Base-by-base conservation (phyloP, 106 monocot genomes). In the Ottelia alismoides region DNA sequence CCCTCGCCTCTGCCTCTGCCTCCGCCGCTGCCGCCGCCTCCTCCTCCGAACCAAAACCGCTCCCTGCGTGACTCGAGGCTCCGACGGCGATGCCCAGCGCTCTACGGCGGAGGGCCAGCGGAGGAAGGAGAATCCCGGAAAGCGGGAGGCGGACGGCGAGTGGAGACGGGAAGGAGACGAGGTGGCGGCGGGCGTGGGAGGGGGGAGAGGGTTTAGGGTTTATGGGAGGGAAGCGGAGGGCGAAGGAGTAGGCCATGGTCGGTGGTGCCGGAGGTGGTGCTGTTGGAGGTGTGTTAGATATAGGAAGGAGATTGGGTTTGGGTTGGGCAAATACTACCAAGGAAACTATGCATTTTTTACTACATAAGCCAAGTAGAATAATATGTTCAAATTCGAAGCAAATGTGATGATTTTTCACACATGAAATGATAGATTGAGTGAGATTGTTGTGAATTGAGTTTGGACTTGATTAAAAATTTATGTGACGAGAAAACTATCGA, bases 1-100 rank as follows among this genome's bases (percentile, higher is more conserved):
- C 70, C 22, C 54, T 55, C 20, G 65, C 65, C 12, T 53, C 65
- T 28, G 25, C 53, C 18, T 24, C 14, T 18, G 27, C 65, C 21
- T 55, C 54, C 12, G 44, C 65, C 25, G 27, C 54, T 4, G 30
- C n/a, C n/a, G n/a, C n/a, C n/a, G n/a, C n/a, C n/a, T n/a, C 52
- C n/a, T 46, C 58, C 1, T 24, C 25, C 21, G 30, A 25, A 16
- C 12, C 24, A 1, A 10, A 20, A 21, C 24, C 23, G 12, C 20
- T 3, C 14, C 10, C 53, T 14, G 12, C 65, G 12, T 53, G 21
- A 21, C 20, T 32, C 19, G 22, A 24, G 20, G 45, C 27, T 0
- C 24, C 21, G 17, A 14, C 19, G 4, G 27, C 17, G 27, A 55
- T 17, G 19, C 27, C 18, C 14, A 31, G 11, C 19, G 10, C 5